These are phyloP conservation scores for Tulasnella calospora DNA, from an alignment of 768 basidiomycete genomes.

Conservation along the genomic window DNA sequence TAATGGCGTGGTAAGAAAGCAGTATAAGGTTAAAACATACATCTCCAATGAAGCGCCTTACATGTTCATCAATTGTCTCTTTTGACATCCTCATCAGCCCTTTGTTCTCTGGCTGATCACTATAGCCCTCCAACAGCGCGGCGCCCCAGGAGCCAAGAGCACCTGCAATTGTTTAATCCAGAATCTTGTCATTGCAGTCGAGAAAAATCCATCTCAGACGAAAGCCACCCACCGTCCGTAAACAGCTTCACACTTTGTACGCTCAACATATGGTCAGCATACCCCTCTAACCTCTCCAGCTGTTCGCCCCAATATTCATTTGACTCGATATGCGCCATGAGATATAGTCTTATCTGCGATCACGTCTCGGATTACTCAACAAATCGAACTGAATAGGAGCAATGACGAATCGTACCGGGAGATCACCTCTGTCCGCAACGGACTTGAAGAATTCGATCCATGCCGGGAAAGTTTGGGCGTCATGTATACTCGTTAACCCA, in stretches of 20 bases:
- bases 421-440: conserved; percentile 53
- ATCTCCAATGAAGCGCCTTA: conserved; percentile 61
- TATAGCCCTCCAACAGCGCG: conserved; percentile 78
- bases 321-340: conserved; percentile 59
- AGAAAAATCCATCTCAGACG: too few relatives aligned
- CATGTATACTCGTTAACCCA: conserved; percentile 84
- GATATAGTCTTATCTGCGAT: conserved; percentile 48
- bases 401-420: conserved; percentile 54
- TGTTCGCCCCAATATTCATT: conserved; percentile 63
- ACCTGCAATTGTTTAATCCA: conserved; percentile 41
- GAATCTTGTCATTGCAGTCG: too few relatives aligned
- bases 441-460: conserved; percentile 58
- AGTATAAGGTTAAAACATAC: conserved; percentile 29
- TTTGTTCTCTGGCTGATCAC: conserved; percentile 63
- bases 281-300: conserved; percentile 54
- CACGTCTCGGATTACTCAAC: conserved; percentile 43
- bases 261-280: conserved; percentile 57
- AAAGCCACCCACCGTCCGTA: conserved; percentile 67
- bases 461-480: conserved; percentile 54
- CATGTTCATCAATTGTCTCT: conserved; percentile 51
- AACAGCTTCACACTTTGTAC: conserved; percentile 73
- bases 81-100: conserved; percentile 61
- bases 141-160: conserved; percentile 92
- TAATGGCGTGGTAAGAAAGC: neutral
- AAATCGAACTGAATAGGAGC: conserved; percentile 9